These are phyloP conservation scores for Malbranchea zuffiana DNA, from an alignment of 2,329 filamentous ascomycete genomes.

Conservation along the genomic window DNA sequence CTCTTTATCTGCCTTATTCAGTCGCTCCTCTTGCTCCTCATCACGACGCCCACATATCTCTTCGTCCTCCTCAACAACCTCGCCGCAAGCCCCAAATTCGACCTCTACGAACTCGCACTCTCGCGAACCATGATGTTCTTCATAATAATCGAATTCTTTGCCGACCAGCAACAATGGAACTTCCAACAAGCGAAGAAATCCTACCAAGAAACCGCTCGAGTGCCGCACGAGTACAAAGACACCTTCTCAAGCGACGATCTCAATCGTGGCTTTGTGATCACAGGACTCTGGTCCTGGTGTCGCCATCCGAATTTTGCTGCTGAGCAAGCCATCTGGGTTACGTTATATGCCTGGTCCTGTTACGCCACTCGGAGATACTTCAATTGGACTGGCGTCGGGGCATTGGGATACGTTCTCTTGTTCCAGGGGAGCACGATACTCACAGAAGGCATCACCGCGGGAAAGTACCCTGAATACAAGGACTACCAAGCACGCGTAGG, in stretches of 20 bases:
- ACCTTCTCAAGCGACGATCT: conserved; percentile 60
- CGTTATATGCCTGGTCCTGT: conserved; percentile 80
- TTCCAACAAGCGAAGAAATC: conserved; percentile 71
- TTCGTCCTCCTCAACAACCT: conserved; percentile 58
- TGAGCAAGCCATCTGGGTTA: conserved; percentile 83
- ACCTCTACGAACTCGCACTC: conserved; percentile 50
- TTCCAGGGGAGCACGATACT: conserved; percentile 86
- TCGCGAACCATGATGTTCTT: conserved; percentile 45
- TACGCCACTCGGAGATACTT: conserved; percentile 58
- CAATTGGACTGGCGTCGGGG: conserved; percentile 69
- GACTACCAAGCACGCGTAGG: conserved; percentile 74
- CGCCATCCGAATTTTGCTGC: conserved; percentile 91
- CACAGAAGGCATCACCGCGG: conserved; percentile 67
- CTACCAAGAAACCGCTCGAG: conserved; percentile 62
- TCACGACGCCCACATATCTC: conserved; percentile 74
- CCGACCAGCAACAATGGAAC: conserved; percentile 87
- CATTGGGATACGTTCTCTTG: conserved; percentile 58
- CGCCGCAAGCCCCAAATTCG: conserved; percentile 42
- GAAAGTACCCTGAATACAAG: conserved; percentile 81
- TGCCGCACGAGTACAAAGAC: conserved; percentile 44
- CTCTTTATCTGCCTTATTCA: conserved; percentile 81
- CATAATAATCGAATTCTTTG: conserved; percentile 61
- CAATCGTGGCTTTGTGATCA: conserved; percentile 77
- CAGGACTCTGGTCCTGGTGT: conserved; percentile 75
- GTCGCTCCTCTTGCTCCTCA: conserved; percentile 65